phyloP scores from a whole-genome alignment of 495 filamentous ascomycete species.

The Copromyces sp. region DNA sequence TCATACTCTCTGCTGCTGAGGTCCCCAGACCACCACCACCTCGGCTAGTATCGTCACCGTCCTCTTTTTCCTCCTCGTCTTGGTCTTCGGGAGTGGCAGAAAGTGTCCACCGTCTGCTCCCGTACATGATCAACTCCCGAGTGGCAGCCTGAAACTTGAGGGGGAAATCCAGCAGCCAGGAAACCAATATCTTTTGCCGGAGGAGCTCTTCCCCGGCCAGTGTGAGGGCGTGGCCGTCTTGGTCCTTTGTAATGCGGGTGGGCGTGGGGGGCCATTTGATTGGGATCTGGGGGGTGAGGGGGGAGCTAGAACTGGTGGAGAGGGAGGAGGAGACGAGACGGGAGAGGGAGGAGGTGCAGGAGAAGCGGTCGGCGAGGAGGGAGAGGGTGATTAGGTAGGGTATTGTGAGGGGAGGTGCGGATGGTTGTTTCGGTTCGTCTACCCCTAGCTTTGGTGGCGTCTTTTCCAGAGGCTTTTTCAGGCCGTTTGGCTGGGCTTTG shows the following conservation, averaged over 20 bases:
- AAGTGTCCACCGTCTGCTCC: conserved; percentile 51
- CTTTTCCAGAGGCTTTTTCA: not conserved
- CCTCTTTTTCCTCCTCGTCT: conserved; percentile 32
- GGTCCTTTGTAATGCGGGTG: conserved; percentile 28
- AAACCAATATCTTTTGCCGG: conserved; percentile 54
- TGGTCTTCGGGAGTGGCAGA: conserved; percentile 23
- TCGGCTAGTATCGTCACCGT: not conserved
- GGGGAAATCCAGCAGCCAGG: conserved; percentile 46
- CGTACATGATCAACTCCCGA: conserved; percentile 52
- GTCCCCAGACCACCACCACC: not conserved
- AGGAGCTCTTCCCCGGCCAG: conserved; percentile 42
- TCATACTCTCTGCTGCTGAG: no score
- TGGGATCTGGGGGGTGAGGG: conserved; percentile 8
- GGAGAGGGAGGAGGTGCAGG: conserved; percentile 37
- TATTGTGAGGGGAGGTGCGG: conserved; percentile 26
- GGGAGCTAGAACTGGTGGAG: conserved; percentile 1
- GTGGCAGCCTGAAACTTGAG: conserved; percentile 43
- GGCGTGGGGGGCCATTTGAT: conserved; percentile 38
- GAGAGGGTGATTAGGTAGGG: conserved; percentile 50
- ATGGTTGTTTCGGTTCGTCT: not conserved
- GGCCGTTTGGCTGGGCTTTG: not conserved
- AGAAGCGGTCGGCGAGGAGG: conserved; percentile 58
- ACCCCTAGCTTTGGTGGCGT: not conserved
- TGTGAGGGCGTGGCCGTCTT: conserved; percentile 21
- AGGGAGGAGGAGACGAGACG: conserved; percentile 23